phyloP scores from a whole-genome alignment of 1,139 yeast species.

The Debaryomyces psychrophilus region DNA sequence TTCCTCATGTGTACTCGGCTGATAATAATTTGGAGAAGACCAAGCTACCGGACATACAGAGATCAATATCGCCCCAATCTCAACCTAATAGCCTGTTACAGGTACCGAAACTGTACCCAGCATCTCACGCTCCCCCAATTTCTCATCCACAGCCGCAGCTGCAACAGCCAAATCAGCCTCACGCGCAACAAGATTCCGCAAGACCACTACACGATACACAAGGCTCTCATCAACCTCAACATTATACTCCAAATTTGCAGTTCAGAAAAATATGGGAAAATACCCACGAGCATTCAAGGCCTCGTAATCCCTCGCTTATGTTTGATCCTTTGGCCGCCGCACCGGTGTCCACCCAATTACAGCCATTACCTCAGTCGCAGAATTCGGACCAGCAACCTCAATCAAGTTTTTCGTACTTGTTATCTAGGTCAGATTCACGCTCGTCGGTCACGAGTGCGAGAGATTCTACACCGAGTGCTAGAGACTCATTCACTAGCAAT shows the following conservation, averaged over 20 bases:
- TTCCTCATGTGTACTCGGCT: slow-evolving; percentile 19
- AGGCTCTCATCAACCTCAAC: slow-evolving; percentile 25
- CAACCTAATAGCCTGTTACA: slow-evolving; percentile 8
- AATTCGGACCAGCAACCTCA: slow-evolving; percentile 7
- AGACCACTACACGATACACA: slow-evolving; percentile 9
- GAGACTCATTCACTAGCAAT: background rate
- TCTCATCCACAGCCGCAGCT: slow-evolving; percentile 14
- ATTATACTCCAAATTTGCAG: slow-evolving; percentile 35
- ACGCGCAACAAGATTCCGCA: slow-evolving; percentile 7
- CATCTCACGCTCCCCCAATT: slow-evolving; percentile 15
- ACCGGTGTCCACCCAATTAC: slow-evolving; percentile 15
- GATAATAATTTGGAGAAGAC: background rate
- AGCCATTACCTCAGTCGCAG: slow-evolving; percentile 8
- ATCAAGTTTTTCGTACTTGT: slow-evolving; percentile 9
- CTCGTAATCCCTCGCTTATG: slow-evolving; percentile 39
- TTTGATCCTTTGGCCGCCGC: slow-evolving; percentile 44
- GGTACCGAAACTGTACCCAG: slow-evolving; percentile 13
- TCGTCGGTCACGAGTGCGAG: background rate
- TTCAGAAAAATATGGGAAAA: slow-evolving; percentile 47
- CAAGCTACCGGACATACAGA: slow-evolving; percentile 8
- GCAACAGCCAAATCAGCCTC: slow-evolving; percentile 13
- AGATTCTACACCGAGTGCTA: background rate
- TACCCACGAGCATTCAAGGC: slow-evolving; percentile 20
- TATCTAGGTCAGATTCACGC: slow-evolving; percentile 13
- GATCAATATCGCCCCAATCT: slow-evolving; percentile 13